These are phyloP conservation scores for Mimosa bimucronata DNA, from an alignment of 306 rosid species.

Conservation along the genomic window DNA sequence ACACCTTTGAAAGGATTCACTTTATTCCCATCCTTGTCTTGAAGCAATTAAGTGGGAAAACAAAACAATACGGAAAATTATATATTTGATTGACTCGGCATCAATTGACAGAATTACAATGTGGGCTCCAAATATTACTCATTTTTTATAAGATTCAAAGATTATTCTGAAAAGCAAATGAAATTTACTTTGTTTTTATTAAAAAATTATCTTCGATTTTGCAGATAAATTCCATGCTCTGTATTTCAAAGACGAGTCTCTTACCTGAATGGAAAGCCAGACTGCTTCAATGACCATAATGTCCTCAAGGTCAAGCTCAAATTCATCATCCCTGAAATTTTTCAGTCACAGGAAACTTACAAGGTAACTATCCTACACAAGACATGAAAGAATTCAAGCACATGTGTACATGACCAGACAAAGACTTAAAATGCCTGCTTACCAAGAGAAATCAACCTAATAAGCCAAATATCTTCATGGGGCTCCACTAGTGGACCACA, in stretches of 20 bases:
- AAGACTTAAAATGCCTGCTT: conserved; percentile 9
- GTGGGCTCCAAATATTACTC: background rate
- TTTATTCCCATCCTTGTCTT: conserved; percentile 10
- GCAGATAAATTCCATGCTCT: background rate
- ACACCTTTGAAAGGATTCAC: conserved; percentile 10
- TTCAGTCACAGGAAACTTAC: conserved; percentile 29
- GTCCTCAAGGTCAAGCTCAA: conserved; percentile 95
- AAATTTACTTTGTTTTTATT: background rate
- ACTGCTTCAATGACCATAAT: conserved; percentile 99
- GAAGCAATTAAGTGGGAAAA: conserved; percentile 5
- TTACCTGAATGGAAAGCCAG: conserved; percentile 98
- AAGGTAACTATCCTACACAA: conserved; percentile 7
- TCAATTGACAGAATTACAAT: conserved; percentile 2
- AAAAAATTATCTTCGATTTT: conserved; percentile 14
- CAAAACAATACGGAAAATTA: conserved; percentile 7
- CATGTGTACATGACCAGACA: conserved; percentile 6
- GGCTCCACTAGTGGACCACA: background rate
- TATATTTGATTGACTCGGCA: conserved; percentile 16
- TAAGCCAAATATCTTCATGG: background rate
- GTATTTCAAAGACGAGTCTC: conserved; percentile 17
- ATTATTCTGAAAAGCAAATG: background rate
- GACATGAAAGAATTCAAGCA: conserved; percentile 21
- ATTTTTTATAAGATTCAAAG: background rate
- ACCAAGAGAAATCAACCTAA: background rate
- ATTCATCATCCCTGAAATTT: conserved; percentile 80